These are phyloP conservation scores for Aspergillus floridensis DNA, from an alignment of 2,329 filamentous ascomycete genomes.

Conservation along the genomic window DNA sequence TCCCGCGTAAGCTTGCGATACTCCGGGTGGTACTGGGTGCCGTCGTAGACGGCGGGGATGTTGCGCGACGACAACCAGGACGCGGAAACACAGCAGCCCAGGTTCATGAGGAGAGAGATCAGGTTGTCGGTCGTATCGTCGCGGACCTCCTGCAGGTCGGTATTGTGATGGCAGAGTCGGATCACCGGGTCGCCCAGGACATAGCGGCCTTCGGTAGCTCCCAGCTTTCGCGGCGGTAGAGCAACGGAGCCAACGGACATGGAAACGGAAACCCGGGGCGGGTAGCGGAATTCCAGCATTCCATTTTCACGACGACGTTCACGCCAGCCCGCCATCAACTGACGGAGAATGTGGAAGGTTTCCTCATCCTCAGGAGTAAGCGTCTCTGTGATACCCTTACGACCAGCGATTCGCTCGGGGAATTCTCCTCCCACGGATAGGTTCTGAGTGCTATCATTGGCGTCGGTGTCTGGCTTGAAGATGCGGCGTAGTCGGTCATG, in stretches of 20 bases:
- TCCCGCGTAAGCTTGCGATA: conserved; percentile 38
- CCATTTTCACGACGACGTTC: conserved; percentile 38
- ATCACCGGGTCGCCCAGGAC: conserved; percentile 46
- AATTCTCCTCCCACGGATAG: conserved; percentile 34
- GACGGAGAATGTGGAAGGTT: conserved; percentile 34
- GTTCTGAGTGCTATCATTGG: conserved; percentile 13
- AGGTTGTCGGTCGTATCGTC: conserved; percentile 41
- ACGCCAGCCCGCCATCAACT: conserved; percentile 41
- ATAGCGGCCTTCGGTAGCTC: conserved; percentile 31
- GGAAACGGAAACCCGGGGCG: conserved; percentile 20
- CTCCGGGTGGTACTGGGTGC: conserved; percentile 40
- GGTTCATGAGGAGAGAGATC: conserved; percentile 53
- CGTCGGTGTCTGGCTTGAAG: conserved; percentile 30
- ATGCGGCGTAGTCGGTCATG: conserved; percentile 42
- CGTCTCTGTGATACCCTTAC: conserved; percentile 24
- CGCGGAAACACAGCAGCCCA: conserved; percentile 45
- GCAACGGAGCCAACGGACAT: conserved; percentile 25
- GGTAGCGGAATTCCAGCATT: conserved; percentile 34
- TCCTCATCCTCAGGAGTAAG: conserved; percentile 35
- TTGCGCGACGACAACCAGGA: conserved; percentile 38
- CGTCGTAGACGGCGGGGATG: conserved; percentile 37
- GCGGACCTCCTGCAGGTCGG: conserved; percentile 37
- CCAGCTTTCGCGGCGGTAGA: conserved; percentile 28
- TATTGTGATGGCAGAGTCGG: conserved; percentile 25
- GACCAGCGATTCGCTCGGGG: conserved; percentile 14